Conservation (phyloP, 2,329 filamentous ascomycete genomes). For the Coniochaeta prunicola region DNA sequence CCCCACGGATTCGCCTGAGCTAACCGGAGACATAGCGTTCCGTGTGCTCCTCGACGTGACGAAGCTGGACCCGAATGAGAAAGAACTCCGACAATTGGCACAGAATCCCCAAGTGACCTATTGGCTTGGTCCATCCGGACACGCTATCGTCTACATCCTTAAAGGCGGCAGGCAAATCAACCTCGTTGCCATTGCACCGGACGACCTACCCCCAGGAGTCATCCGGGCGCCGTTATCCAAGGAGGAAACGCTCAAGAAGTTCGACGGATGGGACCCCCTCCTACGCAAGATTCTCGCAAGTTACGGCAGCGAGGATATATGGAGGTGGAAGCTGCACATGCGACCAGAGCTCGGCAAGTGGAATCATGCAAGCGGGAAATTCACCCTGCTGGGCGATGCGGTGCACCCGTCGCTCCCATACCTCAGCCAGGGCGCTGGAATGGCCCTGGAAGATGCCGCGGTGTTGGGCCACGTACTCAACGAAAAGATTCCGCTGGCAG, state of each 20-base stretch:
- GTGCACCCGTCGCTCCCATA: conserved; percentile 8
- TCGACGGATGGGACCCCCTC: conserved; percentile 7
- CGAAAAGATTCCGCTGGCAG: conserved; percentile 3
- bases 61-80: neutral
- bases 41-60: conserved; percentile 5
- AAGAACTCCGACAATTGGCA: neutral
- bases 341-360: conserved; percentile 4
- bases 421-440: conserved; percentile 6
- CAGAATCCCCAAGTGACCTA: conserved; percentile 6
- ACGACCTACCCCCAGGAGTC: conserved; percentile 4
- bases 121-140: conserved; percentile 5
- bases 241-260: conserved; percentile 3
- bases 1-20: conserved; percentile 6
- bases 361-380: conserved; percentile 3
- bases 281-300: conserved; percentile 5
- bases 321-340: conserved; percentile 8
- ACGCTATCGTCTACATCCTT: conserved; percentile 8
- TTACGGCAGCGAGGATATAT: conserved; percentile 2
- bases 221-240: conserved; percentile 5
- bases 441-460: conserved; percentile 6
- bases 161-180: conserved; percentile 8
- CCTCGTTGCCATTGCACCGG: conserved; percentile 7
- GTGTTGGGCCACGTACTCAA: conserved; percentile 5
- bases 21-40: conserved; percentile 7
- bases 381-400: conserved; percentile 6